Evolutionary conservation across 2,329 filamentous ascomycete genomes (phyloP).

Genomic region (Parascedosporium putredinis): DNA sequence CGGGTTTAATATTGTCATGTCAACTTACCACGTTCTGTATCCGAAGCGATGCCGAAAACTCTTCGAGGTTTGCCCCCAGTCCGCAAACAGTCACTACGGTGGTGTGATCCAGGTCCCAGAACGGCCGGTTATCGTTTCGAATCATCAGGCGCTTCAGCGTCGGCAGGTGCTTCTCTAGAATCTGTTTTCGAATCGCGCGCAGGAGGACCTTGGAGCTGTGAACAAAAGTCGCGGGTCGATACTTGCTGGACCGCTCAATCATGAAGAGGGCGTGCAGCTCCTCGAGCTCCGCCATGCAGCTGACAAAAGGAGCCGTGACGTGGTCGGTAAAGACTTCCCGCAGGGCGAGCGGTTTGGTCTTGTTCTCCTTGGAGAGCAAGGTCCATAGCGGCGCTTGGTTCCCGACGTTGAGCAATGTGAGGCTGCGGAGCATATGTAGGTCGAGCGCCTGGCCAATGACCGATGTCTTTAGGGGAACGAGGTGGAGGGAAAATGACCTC

Average conservation of each 20-base stretch:
- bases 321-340: constrained; percentile 54
- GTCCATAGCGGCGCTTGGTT: constrained; percentile 51
- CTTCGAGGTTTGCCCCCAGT: constrained; percentile 37
- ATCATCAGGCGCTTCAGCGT: constrained; percentile 48
- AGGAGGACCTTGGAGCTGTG: constrained; percentile 39
- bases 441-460: constrained; percentile 47
- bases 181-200: constrained; percentile 45
- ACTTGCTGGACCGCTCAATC: constrained; percentile 40
- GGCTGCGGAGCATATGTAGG: constrained; percentile 40
- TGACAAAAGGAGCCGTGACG: constrained; percentile 44
- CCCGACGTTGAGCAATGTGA: constrained; percentile 55
- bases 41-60: constrained; percentile 46
- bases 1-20: no score
- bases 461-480: constrained; percentile 50
- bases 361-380: constrained; percentile 43
- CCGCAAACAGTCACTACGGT: constrained; percentile 43
- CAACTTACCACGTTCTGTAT: constrained; percentile 42
- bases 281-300: constrained; percentile 40
- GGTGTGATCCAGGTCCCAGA: constrained; percentile 49
- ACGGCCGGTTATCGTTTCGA: constrained; percentile 38
- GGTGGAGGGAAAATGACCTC: constrained; percentile 41
- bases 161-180: constrained; percentile 46
- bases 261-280: constrained; percentile 49
- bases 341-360: constrained; percentile 37
- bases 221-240: constrained; percentile 42